Evolutionary conservation across 2,329 filamentous ascomycete genomes (phyloP), one percentile per base, ranked within the genome.

Genomic region (Xylaria sp.): DNA sequence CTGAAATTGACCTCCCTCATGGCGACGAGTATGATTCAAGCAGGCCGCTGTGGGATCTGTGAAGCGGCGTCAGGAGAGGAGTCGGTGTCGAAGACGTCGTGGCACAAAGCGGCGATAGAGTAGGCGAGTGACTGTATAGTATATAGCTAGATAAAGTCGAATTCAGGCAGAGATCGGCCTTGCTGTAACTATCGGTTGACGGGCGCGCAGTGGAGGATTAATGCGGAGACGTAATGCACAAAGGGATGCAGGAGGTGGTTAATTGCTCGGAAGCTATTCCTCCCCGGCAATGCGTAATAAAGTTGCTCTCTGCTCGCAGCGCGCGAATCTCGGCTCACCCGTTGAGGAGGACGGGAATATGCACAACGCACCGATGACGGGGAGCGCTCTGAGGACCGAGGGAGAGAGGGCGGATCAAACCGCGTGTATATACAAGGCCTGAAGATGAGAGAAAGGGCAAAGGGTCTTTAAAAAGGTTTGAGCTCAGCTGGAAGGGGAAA

Each of bases 1-100:
- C 94, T 98, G 84, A 98, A 98, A 84, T 98, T 98, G 85, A 97
- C 94, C 89, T 99, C 96, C 86, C 96, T 93, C 96, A 99, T 99
- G 83, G 82, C 95, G 88, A 69, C 39, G 75, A 70, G 72, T 68
- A n/a, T 64, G 15, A 12, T 25, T 61, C 31, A 54, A 66, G 51
- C 51, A 56, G 41, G 41, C 25, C 48, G 57, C 39, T 67, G 72
- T 63, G 66, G 50, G 70, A 73, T 67, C 68, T 71, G 74, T 73
- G 72, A 68, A 73, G 73, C 73, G 71, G 75, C 73, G 62, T 54
- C 34, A 56, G 74, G 73, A 20, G 52, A 31, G 8, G 37, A 58
- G 13, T 44, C 66, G 69, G 63, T 66, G 50, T 70, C 66, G 74
- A 31, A 25, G 23, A 18, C 15, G 20, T 28, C 55, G 55, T 44